These are phyloP conservation scores for Aspergillus melleus DNA, from an alignment of 2,329 filamentous ascomycete genomes.

Conservation along the genomic window DNA sequence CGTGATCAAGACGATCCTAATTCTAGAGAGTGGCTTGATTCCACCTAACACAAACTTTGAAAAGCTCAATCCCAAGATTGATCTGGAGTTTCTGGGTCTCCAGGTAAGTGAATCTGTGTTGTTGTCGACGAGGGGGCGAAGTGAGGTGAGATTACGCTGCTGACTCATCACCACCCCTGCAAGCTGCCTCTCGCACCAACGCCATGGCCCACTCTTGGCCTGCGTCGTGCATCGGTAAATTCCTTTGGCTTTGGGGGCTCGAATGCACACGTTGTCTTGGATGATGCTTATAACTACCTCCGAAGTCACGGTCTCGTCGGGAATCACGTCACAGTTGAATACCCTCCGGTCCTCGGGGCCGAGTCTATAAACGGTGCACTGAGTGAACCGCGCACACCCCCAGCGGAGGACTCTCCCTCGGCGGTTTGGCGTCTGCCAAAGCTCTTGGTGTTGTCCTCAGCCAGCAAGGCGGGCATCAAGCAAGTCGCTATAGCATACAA, in stretches of 20 bases:
- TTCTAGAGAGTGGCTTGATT: slow-evolving; percentile 46
- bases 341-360: background rate
- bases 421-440: background rate
- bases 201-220: slow-evolving; percentile 27
- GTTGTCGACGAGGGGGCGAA: background rate
- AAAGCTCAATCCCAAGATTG: slow-evolving; percentile 38
- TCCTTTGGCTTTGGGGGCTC: slow-evolving; percentile 40
- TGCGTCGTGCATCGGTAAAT: slow-evolving; percentile 33
- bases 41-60: slow-evolving; percentile 46
- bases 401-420: background rate
- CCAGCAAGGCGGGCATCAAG: background rate
- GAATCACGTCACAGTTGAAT: background rate
- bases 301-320: background rate
- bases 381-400: background rate
- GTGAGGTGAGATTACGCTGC: background rate
- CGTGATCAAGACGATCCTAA: slow-evolving; percentile 44
- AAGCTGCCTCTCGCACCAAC: background rate
- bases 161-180: slow-evolving; percentile 1
- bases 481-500: background rate
- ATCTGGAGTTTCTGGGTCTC: slow-evolving; percentile 35
- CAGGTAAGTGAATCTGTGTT: slow-evolving; percentile 20
- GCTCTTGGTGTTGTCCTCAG: background rate
- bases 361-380: background rate
- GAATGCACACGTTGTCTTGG: slow-evolving; percentile 35
- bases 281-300: slow-evolving; percentile 24